phyloP scores from a whole-genome alignment of 2,329 filamentous ascomycete genomes.

The Myriosclerotinia duriaeana region DNA sequence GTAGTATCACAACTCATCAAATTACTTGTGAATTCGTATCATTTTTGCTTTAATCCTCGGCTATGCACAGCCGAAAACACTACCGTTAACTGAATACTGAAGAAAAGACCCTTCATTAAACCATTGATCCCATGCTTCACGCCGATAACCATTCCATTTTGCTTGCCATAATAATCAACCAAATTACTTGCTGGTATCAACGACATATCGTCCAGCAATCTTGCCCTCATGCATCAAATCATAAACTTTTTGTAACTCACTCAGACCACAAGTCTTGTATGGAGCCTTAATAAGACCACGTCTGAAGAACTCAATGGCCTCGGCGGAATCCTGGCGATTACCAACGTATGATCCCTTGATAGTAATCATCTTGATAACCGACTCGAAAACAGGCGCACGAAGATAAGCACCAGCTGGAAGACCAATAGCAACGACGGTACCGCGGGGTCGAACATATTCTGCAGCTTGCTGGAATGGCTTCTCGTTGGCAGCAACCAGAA shows the following conservation, averaged over 20 bases:
- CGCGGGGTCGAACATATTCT: conserved; percentile 78
- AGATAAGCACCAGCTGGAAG: conserved; percentile 79
- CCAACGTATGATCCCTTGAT: conserved; percentile 95
- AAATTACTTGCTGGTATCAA: conserved; percentile 68
- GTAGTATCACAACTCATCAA: background rate
- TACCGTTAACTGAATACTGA: background rate
- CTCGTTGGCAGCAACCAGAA: conserved; percentile 83
- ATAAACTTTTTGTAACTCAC: conserved; percentile 77
- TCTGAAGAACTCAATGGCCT: conserved; percentile 87
- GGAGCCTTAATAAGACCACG: conserved; percentile 79
- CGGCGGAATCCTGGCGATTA: conserved; percentile 81
- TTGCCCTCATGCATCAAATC: conserved; percentile 68
- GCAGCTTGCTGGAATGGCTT: conserved; percentile 95
- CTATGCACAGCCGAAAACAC: background rate
- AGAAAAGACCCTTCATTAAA: background rate
- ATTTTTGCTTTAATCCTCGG: background rate
- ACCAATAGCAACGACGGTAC: conserved; percentile 84
- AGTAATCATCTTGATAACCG: conserved; percentile 83
- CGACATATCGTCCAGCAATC: conserved; percentile 76
- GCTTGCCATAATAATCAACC: background rate
- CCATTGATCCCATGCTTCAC: background rate
- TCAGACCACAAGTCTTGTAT: conserved; percentile 80
- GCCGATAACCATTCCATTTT: background rate
- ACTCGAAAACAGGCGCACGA: conserved; percentile 83
- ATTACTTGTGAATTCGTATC: too few relatives aligned